Conservation (phyloP, 371 early-diverging fungal species). For the Apophysomyces trapeziformis region DNA sequence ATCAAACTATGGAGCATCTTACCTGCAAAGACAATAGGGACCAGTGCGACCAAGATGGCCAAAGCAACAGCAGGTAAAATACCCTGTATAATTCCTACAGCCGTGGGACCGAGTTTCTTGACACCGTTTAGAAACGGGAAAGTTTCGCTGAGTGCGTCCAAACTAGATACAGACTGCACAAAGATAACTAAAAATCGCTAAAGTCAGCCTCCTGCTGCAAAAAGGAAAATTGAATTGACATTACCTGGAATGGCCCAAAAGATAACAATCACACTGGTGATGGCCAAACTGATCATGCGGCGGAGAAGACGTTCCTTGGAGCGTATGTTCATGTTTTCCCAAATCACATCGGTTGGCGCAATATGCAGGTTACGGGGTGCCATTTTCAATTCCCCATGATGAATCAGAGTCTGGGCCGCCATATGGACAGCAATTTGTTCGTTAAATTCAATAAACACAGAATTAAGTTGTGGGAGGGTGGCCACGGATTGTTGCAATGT, state of each 20-base stretch:
- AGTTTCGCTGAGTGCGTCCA: conserved; percentile 59
- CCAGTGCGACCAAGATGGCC: conserved; percentile 70
- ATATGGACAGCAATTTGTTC: conserved; percentile 82
- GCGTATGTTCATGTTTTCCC: conserved; percentile 76
- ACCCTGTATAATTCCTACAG: conserved; percentile 77
- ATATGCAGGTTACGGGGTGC: conserved; percentile 68
- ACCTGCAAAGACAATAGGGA: conserved; percentile 72
- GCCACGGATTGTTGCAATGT: conserved; percentile 34
- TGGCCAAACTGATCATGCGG: conserved; percentile 45
- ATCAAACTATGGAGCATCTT: background rate
- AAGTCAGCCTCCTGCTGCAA: background rate
- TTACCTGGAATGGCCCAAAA: conserved; percentile 75
- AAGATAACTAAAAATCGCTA: conserved; percentile 42
- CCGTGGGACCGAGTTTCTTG: conserved; percentile 32
- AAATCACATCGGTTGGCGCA: conserved; percentile 79
- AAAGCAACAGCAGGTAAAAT: conserved; percentile 77
- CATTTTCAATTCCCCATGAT: conserved; percentile 72
- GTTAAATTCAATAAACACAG: conserved; percentile 85
- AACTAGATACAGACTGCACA: conserved; percentile 65
- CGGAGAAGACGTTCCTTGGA: conserved; percentile 63
- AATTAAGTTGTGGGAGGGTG: conserved; percentile 44
- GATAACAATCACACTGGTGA: conserved; percentile 61
- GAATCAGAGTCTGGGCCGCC: conserved; percentile 77
- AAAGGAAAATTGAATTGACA: background rate
- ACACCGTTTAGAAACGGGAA: conserved; percentile 53